Percentiles rank a stretch among this genome's conserved stretches.
These are phyloP conservation scores for Citrullus mucosospermus DNA, from an alignment of 306 rosid species.

Conservation along the genomic window DNA sequence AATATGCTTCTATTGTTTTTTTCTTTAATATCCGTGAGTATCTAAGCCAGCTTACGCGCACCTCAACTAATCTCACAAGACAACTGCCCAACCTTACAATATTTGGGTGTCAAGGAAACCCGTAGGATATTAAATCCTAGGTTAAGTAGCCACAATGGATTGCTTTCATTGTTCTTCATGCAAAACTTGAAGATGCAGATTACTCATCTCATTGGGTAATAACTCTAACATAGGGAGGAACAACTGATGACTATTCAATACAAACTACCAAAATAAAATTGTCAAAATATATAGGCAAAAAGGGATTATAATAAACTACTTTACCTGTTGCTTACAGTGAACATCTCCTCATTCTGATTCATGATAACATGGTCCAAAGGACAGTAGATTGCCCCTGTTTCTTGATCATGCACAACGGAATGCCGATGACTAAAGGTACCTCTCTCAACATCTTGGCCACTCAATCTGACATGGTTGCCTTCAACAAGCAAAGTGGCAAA, in stretches of 20 bases:
- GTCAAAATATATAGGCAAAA: background rate
- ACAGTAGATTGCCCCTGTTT: slow-evolving; percentile 68
- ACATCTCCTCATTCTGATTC: slow-evolving; percentile 87
- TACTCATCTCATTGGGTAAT: background rate
- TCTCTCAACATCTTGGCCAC: slow-evolving; percentile 98
- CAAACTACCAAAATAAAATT: background rate
- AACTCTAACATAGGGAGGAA: background rate
- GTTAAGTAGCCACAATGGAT: too few species aligned
- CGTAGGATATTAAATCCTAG: too few species aligned
- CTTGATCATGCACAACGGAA: slow-evolving; percentile 87
- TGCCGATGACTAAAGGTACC: slow-evolving; percentile 98
- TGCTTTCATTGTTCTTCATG: background rate
- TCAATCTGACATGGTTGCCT: slow-evolving; percentile 88
- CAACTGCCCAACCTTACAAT: too few species aligned
- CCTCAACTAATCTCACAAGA: too few species aligned
- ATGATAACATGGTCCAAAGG: slow-evolving; percentile 75
- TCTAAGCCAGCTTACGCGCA: too few species aligned
- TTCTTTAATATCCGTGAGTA: too few species aligned
- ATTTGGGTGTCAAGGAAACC: too few species aligned
- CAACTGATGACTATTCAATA: background rate
- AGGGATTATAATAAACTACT: background rate
- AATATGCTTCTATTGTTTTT: background rate
- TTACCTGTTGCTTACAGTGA: slow-evolving; percentile 98
- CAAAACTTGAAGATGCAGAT: background rate
- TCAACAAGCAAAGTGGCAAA: slow-evolving; percentile 81